Base-by-base conservation (phyloP, 2,329 filamentous ascomycete genomes). In the Dothistroma septosporum region DNA sequence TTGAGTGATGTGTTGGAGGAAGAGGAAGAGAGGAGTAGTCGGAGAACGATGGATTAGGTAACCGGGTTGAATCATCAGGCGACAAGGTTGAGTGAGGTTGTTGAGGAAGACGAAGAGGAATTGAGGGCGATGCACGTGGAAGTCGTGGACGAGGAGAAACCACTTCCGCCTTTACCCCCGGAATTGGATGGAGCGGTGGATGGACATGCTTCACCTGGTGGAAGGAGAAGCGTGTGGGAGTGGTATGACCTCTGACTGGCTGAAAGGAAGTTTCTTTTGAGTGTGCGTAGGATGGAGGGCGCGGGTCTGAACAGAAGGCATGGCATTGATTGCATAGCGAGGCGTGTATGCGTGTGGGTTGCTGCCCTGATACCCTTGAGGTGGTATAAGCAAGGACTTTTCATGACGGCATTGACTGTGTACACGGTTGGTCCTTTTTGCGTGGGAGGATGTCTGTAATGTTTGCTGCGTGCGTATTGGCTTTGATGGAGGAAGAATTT, bases 1-100 rank as follows among this genome's bases (percentile, higher is more conserved):
- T 79, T 96, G 64, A 96, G 91, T 74, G 92, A 96, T 76, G 92
- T 96, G 31, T 82, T 94, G 71, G 91, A 91, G 71, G 88, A 95
- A 65, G 90, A 94, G 67, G 91, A 95, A 76, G 70, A 74, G 64
- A 66, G 72, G 53, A 73, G 74, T 59, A 71, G 67, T 59, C 61
- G 73, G 32, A 68, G 71, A 31, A 75, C 72, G 10, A 11, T 14
- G 31, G 50, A 53, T 19, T 53, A 53, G 50, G 31, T 14, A 31
- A 35, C 50, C 16, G 31, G 50, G 66, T n/a, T 53, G 28, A 28
- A 8, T 1, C 50, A 53, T 35, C 31, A 31, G 14, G n/a, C 48
- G 19, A 52, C 48, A 12, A 19, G 31, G 12, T 28, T 53, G 6
- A 53, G 50, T 28, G 50, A 35, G 28, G 31, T 53, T 11, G n/a